Conservation (phyloP, 768 basidiomycete species). For the Lactifluus piperatus region DNA sequence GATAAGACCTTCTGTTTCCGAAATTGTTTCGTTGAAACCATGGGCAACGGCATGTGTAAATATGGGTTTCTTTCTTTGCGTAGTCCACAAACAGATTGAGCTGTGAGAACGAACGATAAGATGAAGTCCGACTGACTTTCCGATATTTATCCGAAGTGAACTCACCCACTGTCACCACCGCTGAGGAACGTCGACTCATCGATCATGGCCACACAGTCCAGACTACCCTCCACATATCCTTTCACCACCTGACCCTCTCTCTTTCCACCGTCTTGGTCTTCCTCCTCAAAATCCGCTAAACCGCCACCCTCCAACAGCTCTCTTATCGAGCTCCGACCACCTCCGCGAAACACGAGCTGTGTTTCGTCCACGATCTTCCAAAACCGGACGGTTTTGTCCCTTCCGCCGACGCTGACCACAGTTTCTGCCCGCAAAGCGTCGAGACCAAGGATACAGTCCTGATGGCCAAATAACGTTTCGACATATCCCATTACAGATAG, state of each 20-base stretch:
- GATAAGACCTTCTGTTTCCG: slow-evolving; percentile 67
- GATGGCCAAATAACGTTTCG: slow-evolving; percentile 96
- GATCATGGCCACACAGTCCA: slow-evolving; percentile 90
- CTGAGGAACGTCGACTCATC: slow-evolving; percentile 90
- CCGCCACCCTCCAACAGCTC: slow-evolving; percentile 76
- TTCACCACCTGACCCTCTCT: slow-evolving; percentile 33
- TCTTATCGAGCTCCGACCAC: slow-evolving; percentile 72
- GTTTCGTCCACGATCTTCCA: slow-evolving; percentile 97
- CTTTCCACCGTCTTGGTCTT: slow-evolving; percentile 29
- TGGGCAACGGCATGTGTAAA: slow-evolving; percentile 84
- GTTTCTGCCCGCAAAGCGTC: slow-evolving; percentile 79
- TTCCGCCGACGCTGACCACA: slow-evolving; percentile 78
- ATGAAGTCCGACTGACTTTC: neutral
- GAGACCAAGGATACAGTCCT: slow-evolving; percentile 72
- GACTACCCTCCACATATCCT: slow-evolving; percentile 77
- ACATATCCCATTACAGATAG: slow-evolving; percentile 80
- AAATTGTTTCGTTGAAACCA: slow-evolving; percentile 64
- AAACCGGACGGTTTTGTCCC: slow-evolving; percentile 86
- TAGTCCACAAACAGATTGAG: slow-evolving; percentile 89
- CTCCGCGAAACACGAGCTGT: slow-evolving; percentile 93
- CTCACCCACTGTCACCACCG: slow-evolving; percentile 94
- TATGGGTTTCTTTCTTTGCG: slow-evolving; percentile 88
- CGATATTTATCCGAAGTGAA: slow-evolving; percentile 20
- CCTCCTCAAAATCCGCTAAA: slow-evolving; percentile 50
- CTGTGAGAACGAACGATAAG: slow-evolving; percentile 33